These are phyloP conservation scores for Metschnikowia cerradonensis DNA, from an alignment of 805 yeast species.

Conservation along the genomic window DNA sequence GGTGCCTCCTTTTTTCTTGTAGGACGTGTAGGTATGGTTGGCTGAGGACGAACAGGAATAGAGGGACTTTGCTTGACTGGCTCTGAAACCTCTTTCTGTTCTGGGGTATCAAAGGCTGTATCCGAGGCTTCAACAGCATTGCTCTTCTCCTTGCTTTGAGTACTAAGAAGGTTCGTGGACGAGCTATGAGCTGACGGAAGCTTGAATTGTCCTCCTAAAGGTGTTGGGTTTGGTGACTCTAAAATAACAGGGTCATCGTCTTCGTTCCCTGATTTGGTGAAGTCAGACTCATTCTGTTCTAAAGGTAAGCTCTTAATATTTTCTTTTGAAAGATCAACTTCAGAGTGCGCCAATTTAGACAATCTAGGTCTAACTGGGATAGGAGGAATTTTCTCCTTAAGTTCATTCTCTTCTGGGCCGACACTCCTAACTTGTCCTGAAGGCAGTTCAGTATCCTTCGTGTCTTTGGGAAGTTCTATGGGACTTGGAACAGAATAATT, in stretches of 20 bases:
- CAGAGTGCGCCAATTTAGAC: neutral
- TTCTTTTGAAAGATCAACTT: neutral
- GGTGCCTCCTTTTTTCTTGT: neutral
- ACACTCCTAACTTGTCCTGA: neutral
- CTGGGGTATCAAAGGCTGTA: neutral
- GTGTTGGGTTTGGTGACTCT: neutral
- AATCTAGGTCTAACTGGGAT: neutral
- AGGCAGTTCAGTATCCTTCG: neutral
- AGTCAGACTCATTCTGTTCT: neutral
- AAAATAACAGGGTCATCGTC: neutral
- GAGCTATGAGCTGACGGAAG: neutral
- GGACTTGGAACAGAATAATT: neutral
- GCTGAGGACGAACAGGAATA: slow-evolving; percentile 2
- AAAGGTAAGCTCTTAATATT: neutral
- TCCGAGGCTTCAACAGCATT: neutral
- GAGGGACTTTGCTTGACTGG: neutral
- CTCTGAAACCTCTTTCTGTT: neutral
- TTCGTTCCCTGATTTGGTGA: neutral
- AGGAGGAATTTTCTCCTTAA: neutral
- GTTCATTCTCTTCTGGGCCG: neutral
- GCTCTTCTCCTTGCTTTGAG: too few species aligned
- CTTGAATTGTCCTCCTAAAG: too few species aligned
- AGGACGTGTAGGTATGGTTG: slow-evolving; percentile 9
- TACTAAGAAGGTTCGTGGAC: neutral
- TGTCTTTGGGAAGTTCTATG: neutral